Conservation (phyloP, 2,329 filamentous ascomycete species). For the Cercospora zeina region DNA sequence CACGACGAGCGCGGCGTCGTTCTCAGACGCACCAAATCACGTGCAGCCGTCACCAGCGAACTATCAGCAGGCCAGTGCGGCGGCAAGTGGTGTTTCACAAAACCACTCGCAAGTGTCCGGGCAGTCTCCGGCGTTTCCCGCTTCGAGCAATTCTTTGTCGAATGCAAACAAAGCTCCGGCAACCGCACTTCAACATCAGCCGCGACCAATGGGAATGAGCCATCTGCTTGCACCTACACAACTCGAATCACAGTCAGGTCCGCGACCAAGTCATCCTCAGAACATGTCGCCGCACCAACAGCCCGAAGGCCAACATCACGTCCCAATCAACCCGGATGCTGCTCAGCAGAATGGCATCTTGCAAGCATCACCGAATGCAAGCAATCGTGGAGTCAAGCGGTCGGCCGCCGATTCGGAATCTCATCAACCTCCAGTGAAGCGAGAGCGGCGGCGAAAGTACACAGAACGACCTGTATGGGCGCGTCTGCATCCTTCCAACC, state of each 20-base stretch:
- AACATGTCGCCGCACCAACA: constrained; percentile 15
- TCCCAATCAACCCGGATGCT: background rate
- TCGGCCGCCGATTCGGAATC: constrained; percentile 30
- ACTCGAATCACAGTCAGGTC: constrained; percentile 19
- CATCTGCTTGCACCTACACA: constrained; percentile 36
- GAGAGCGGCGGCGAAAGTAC: constrained; percentile 34
- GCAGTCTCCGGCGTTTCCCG: constrained; percentile 21
- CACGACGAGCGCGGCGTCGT: constrained; percentile 25
- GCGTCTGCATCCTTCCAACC: constrained; percentile 36
- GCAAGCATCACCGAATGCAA: constrained; percentile 12
- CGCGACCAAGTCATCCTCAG: constrained; percentile 12
- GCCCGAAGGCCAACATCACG: constrained; percentile 5
- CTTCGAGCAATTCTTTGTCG: constrained; percentile 15
- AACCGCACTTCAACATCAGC: constrained; percentile 30
- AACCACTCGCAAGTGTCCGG: constrained; percentile 25
- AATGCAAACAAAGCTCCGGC: constrained; percentile 15
- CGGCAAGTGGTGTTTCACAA: constrained; percentile 30
- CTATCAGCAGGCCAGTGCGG: constrained; percentile 19
- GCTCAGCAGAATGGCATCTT: constrained; percentile 5
- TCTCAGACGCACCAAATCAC: constrained; percentile 30
- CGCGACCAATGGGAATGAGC: constrained; percentile 37
- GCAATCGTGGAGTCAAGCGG: constrained; percentile 18
- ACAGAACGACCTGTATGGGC: constrained; percentile 40
- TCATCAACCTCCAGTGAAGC: constrained; percentile 34
- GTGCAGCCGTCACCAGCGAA: constrained; percentile 27